Base-by-base conservation (phyloP, 495 filamentous ascomycete genomes). In the Penicillium angulare region DNA sequence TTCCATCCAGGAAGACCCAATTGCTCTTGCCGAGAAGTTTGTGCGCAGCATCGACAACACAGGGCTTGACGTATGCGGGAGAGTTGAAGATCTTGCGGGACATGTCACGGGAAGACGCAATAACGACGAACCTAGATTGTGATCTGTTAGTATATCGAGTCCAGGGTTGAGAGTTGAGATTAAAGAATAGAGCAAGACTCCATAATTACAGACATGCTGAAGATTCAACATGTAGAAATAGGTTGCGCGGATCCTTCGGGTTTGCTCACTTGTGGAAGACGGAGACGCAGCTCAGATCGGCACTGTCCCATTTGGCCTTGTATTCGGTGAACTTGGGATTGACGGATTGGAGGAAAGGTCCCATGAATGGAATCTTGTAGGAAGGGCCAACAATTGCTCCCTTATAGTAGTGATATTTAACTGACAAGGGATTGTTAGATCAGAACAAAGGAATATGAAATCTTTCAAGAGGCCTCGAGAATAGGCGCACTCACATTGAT, bases 1-100 rank as follows among this genome's bases (percentile, higher is more conserved):
- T 92, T 54, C 93, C 93, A 66, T 97, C 93, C 61, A 98, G 75
- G 76, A 98, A 98, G 7, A 98, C 93, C 92, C 92, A 98, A 75
- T 97, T 97, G 55, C 80, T 85, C 50, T 86, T 82, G 31, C 93
- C 89, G 50, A 98, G 85, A 39, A 98, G 85, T 75, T 97, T 97
- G 76, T 91, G 85, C 34, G 93, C 95, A 38, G 86, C 84, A 73
- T 97, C 95, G 51, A 98, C 93, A 41, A 98, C 91, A 68, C 93
- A 97, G 24, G 93, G 93, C 75, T 96, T 96, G 57, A 96, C 93
- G 60, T 85, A 97, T 38, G 69, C 59, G 15, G 93, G 93, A 50
- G 91, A 92, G 74, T 97, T 97, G 84, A 98, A 92, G 59, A 97
- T 86, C 68, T 97, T 98, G 48, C 95, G 85, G 49, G 95, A 88